Evolutionary conservation across 306 rosid species (phyloP).

Genomic region (Crataegus laevigata): DNA sequence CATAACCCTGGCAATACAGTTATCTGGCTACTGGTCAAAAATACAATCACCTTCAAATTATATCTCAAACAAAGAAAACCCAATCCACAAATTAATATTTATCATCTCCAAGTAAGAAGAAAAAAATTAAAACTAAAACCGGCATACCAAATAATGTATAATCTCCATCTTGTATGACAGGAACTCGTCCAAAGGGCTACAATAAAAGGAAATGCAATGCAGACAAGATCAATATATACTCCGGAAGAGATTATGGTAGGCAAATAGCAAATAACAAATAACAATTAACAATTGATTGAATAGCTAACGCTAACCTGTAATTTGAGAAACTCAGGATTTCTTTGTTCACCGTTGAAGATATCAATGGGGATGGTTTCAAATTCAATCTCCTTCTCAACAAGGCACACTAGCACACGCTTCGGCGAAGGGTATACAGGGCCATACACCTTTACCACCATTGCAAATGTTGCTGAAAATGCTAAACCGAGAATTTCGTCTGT

Average conservation of each 20-base stretch:
- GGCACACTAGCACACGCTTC: conserved; percentile 28
- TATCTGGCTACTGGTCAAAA: background rate
- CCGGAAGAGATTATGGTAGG: too few relatives aligned
- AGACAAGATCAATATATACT: background rate
- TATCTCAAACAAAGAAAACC: background rate
- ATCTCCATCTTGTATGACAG: conserved; percentile 43
- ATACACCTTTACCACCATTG: conserved; percentile 43
- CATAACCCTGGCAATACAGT: background rate
- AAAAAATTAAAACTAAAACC: background rate
- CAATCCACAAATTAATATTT: background rate
- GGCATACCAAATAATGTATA: conserved; percentile 20
- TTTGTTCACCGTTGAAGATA: conserved; percentile 19
- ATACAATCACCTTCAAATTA: background rate
- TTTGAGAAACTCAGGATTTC: conserved; percentile 34
- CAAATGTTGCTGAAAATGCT: background rate
- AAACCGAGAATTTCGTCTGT: background rate
- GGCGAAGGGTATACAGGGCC: conserved; percentile 33
- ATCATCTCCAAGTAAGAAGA: background rate
- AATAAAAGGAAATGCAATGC: background rate
- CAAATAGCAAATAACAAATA: background rate
- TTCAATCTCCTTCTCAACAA: conserved; percentile 34
- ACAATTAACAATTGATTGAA: background rate
- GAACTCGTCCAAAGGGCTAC: conserved; percentile 40
- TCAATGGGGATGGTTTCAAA: conserved; percentile 36
- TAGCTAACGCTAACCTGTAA: conserved; percentile 20